Evolutionary conservation across 495 filamentous ascomycete genomes (phyloP).

Genomic region (Penicillium angulare): DNA sequence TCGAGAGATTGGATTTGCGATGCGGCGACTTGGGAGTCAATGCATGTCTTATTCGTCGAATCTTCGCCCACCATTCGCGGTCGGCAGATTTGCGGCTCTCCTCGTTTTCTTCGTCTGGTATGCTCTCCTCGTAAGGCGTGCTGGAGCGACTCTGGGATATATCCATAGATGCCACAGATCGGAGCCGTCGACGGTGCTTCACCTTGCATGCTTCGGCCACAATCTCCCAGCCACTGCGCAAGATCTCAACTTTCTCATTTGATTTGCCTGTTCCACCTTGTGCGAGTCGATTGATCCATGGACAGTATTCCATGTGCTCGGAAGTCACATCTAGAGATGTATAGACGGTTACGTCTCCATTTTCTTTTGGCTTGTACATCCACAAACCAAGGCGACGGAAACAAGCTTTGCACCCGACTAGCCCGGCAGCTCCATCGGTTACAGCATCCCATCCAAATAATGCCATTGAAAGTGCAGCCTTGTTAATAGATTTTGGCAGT

Average conservation of each 20-base stretch:
- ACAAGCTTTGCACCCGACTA: constrained; percentile 79
- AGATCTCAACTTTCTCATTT: constrained; percentile 28
- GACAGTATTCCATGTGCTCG: constrained; percentile 80
- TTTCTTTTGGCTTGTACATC: constrained; percentile 72
- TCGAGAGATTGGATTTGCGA: constrained; percentile 14
- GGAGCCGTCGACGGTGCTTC: constrained; percentile 36
- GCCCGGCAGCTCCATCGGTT: constrained; percentile 60
- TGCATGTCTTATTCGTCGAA: constrained; percentile 48
- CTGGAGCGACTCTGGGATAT: constrained; percentile 23
- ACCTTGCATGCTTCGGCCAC: constrained; percentile 40
- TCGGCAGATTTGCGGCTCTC: constrained; percentile 44
- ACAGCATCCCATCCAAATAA: constrained; percentile 84
- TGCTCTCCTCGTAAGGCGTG: constrained; percentile 18
- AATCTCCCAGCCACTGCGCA: constrained; percentile 48
- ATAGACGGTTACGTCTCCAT: constrained; percentile 57
- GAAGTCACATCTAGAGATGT: constrained; percentile 60
- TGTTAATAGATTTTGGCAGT: constrained; percentile 45
- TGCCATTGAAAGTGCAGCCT: constrained; percentile 69
- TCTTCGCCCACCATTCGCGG: constrained; percentile 52
- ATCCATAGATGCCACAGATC: constrained; percentile 26
- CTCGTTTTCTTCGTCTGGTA: constrained; percentile 27
- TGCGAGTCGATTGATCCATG: constrained; percentile 64
- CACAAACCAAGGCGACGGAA: constrained; percentile 88
- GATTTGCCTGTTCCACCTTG: constrained; percentile 51
- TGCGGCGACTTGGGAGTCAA: constrained; percentile 43